Percentiles rank a stretch among this genome's conserved stretches.
These are phyloP conservation scores for Cutaneotrichosporon sp. DNA, from an alignment of 1,284 basidiomycete genomes.

Conservation along the genomic window DNA sequence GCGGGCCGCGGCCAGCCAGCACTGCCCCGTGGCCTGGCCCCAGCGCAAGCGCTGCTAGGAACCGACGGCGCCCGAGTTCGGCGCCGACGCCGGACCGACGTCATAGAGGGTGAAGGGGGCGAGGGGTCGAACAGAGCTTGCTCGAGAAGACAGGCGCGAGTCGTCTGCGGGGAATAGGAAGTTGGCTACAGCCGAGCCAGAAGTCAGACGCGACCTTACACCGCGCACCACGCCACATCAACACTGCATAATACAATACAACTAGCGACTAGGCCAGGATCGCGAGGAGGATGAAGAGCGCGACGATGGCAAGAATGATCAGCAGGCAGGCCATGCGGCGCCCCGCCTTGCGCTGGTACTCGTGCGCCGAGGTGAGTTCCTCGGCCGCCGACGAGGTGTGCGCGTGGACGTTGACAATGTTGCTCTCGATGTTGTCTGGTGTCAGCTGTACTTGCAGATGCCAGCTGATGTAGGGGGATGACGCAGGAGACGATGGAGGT, in stretches of 20 bases:
- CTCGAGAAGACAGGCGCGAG: too few relatives aligned
- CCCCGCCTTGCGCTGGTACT: constrained; percentile 94
- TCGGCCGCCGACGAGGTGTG: constrained; percentile 83
- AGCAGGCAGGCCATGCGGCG: constrained; percentile 85
- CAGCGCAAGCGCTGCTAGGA: too few relatives aligned
- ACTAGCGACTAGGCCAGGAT: constrained; percentile 56
- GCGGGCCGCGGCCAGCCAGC: too few relatives aligned
- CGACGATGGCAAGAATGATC: constrained; percentile 82
- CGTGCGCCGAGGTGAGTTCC: constrained; percentile 85
- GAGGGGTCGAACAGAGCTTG: too few relatives aligned
- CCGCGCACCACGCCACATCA: background rate
- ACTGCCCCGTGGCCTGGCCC: too few relatives aligned
- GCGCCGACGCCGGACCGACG: too few relatives aligned
- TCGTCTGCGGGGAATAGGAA: too few relatives aligned
- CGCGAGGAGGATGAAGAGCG: constrained; percentile 86
- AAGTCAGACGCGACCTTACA: too few relatives aligned
- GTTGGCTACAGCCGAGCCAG: too few relatives aligned
- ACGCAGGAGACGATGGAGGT: too few relatives aligned
- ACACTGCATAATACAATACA: constrained; percentile 19
- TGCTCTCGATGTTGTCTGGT: constrained; percentile 93
- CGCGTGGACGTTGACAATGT: constrained; percentile 81
- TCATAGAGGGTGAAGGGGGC: too few relatives aligned
- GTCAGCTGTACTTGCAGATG: background rate
- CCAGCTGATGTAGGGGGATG: background rate
- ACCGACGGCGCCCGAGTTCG: too few relatives aligned